A percentile compares a stretch with the other conserved stretches of the same genome.
Evolutionary conservation across 768 basidiomycete species (phyloP).

Genomic region (Sutorius australiensis): DNA sequence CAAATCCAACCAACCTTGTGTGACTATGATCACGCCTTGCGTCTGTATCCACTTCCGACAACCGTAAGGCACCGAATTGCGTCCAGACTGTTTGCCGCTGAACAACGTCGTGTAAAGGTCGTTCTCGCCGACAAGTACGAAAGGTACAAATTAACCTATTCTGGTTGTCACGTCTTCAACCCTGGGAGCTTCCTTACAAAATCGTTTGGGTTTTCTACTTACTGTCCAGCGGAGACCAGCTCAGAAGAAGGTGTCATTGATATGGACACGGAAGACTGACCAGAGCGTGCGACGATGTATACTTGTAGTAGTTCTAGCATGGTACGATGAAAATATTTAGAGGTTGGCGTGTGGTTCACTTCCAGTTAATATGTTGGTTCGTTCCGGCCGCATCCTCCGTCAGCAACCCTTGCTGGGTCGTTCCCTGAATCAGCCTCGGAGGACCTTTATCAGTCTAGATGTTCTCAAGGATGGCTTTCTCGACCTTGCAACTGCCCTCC

Average conservation of each 20-base stretch:
- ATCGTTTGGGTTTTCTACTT: constrained; percentile 84
- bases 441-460: constrained; percentile 25
- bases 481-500: constrained; percentile 73
- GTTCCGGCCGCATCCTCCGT: constrained; percentile 8
- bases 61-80: constrained; percentile 51
- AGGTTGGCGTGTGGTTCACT: neutral
- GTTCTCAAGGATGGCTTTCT: constrained; percentile 61
- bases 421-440: constrained; percentile 7
- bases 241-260: constrained; percentile 72
- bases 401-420: constrained; percentile 3
- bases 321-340: too few relatives aligned
- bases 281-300: neutral
- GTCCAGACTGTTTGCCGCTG: constrained; percentile 1
- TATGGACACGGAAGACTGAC: constrained; percentile 36
- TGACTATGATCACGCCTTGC: constrained; percentile 88
- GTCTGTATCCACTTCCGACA: constrained; percentile 92
- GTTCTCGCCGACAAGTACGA: constrained; percentile 96
- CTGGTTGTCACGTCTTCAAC: constrained; percentile 98
- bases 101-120: constrained; percentile 45
- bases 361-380: constrained; percentile 7
- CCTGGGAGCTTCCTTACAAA: constrained; percentile 88
- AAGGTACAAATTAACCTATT: constrained; percentile 93
- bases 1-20: constrained; percentile 83
- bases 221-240: constrained; percentile 78
- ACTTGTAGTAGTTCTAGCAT: neutral